These are phyloP conservation scores for Bretschneidera sinensis DNA, from an alignment of 345 rosid genomes.

Conservation along the genomic window DNA sequence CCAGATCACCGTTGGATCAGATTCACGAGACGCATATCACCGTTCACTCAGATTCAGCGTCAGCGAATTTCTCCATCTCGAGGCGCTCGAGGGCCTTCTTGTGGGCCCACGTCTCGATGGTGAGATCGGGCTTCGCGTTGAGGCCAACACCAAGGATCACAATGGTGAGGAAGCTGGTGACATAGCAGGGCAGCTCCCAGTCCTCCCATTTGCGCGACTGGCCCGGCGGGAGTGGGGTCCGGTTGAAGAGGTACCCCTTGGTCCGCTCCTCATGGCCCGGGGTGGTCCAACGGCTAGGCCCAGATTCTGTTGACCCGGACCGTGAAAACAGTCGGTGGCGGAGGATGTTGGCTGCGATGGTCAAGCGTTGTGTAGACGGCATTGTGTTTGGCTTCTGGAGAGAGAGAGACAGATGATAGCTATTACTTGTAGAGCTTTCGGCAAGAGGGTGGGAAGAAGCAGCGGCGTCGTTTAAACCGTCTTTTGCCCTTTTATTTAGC, in stretches of 20 bases:
- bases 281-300: conserved; percentile 70
- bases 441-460: too few species aligned
- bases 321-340: conserved; percentile 56
- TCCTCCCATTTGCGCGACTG: conserved; percentile 95
- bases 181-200: conserved; percentile 98
- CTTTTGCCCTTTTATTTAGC: too few species aligned
- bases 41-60: conserved; percentile 22
- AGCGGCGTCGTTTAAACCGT: too few species aligned
- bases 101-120: conserved; percentile 99
- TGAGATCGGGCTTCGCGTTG: conserved; percentile 96
- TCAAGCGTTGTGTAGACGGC: conserved; percentile 35
- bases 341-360: conserved; percentile 44
- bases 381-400: conserved; percentile 8
- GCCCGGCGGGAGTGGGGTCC: conserved; percentile 71
- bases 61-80: conserved; percentile 53
- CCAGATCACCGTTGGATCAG: conserved; percentile 16
- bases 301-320: conserved; percentile 49
- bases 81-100: conserved; percentile 91
- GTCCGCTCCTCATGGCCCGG: conserved; percentile 95
- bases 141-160: conserved; percentile 97
- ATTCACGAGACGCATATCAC: neutral
- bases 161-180: conserved; percentile 91
- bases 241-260: conserved; percentile 82
- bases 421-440: too few species aligned
- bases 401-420: neutral